phyloP scores from a whole-genome alignment of 495 filamentous ascomycete genomes.

The Lineolata rhizophorae region DNA sequence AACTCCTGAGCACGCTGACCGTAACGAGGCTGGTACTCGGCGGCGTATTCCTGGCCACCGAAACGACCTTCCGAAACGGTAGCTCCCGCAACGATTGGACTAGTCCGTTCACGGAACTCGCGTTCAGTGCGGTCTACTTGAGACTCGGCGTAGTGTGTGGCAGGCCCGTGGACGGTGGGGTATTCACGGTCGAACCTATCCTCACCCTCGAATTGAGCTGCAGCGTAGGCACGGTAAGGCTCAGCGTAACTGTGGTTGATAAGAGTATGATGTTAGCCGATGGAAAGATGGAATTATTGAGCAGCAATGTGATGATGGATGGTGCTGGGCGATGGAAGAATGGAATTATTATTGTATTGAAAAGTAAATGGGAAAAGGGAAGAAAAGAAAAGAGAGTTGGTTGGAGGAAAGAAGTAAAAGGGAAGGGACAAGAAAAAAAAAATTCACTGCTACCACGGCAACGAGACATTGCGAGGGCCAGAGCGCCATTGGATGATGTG shows the following conservation, averaged over 20 bases:
- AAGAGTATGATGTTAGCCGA: slow-evolving; percentile 12
- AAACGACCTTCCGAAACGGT: too few relatives aligned
- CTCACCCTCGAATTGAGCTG: slow-evolving; percentile 43
- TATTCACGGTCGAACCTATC: slow-evolving; percentile 29
- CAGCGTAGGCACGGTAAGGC: slow-evolving; percentile 29
- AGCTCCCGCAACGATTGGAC: slow-evolving; percentile 45
- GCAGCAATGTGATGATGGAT: slow-evolving; percentile 8
- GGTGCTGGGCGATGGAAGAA: background rate
- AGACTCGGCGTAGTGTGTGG: slow-evolving; percentile 25
- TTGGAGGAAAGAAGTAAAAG: background rate
- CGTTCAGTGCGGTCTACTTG: slow-evolving; percentile 68
- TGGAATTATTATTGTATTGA: too few relatives aligned
- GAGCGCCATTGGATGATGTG: too few relatives aligned
- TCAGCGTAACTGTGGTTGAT: slow-evolving; percentile 31
- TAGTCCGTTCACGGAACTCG: slow-evolving; percentile 60
- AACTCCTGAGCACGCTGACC: too few relatives aligned
- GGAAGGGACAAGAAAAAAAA: background rate
- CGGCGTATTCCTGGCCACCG: background rate
- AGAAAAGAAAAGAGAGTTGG: background rate
- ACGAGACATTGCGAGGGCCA: too few relatives aligned
- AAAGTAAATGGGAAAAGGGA: slow-evolving; percentile 1
- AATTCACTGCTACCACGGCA: too few relatives aligned
- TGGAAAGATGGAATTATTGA: too few relatives aligned
- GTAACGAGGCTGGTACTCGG: background rate
- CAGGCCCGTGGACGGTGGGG: slow-evolving; percentile 17